Conservation (phyloP, 495 filamentous ascomycete species). For the Penicillium antarcticum region DNA sequence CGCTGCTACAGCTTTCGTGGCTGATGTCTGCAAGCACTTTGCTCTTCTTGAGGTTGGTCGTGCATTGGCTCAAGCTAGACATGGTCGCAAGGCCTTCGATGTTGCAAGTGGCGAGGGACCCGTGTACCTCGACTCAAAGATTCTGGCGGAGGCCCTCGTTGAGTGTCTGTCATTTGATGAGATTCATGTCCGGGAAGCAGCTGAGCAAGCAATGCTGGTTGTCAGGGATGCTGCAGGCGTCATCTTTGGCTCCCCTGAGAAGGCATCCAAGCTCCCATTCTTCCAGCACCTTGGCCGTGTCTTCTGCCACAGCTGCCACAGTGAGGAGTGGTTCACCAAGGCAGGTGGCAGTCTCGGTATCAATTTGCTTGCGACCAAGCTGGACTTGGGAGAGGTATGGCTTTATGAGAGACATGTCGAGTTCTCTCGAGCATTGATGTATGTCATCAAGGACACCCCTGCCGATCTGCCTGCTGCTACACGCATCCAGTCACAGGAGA, state of each 20-base stretch:
- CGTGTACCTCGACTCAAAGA: conserved; percentile 75
- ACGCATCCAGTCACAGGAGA: conserved; percentile 72
- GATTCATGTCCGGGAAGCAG: conserved; percentile 74
- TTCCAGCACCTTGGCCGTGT: conserved; percentile 75
- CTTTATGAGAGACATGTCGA: conserved; percentile 75
- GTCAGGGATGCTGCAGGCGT: conserved; percentile 73
- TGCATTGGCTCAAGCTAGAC: conserved; percentile 71
- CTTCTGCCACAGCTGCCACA: conserved; percentile 92
- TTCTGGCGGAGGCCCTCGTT: conserved; percentile 83
- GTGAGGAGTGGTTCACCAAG: conserved; percentile 98
- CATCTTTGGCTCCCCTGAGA: conserved; percentile 73
- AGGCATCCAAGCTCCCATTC: conserved; percentile 70
- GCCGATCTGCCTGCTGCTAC: conserved; percentile 86
- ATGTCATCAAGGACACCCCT: conserved; percentile 97
- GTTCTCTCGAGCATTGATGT: conserved; percentile 81
- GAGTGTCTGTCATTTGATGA: conserved; percentile 85
- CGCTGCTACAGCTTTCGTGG: conserved; percentile 67
- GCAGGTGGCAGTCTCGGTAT: conserved; percentile 89
- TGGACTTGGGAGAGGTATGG: conserved; percentile 83
- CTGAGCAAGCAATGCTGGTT: conserved; percentile 69
- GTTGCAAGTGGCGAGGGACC: conserved; percentile 82
- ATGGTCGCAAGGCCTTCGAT: conserved; percentile 70
- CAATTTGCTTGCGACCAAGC: conserved; percentile 70
- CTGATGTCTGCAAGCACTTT: conserved; percentile 83
- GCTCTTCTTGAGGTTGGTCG: conserved; percentile 86